Evolutionary conservation across 2,329 filamentous ascomycete genomes (phyloP).

Genomic region (Pseudophaeomoniella oleicola): DNA sequence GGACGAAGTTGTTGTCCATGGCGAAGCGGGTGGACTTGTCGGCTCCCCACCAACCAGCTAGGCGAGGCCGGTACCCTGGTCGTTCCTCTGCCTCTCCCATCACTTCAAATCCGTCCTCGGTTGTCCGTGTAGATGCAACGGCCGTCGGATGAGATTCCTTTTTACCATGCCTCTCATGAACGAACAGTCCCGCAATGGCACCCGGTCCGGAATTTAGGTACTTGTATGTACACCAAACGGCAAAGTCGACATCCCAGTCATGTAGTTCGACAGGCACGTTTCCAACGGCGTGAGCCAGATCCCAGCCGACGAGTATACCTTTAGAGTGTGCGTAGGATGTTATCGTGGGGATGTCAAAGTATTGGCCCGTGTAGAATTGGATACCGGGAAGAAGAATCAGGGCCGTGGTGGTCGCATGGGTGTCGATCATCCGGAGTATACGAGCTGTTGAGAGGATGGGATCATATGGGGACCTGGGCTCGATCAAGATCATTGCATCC

Average conservation of each 20-base stretch:
- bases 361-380: conserved; percentile 84
- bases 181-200: conserved; percentile 64
- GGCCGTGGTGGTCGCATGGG: conserved; percentile 57
- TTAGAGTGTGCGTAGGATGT: conserved; percentile 59
- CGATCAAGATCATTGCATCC: conserved; percentile 59
- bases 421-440: conserved; percentile 59
- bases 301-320: conserved; percentile 69
- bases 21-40: conserved; percentile 63
- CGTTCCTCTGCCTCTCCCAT: too few species aligned
- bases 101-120: too few species aligned
- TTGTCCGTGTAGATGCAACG: too few species aligned
- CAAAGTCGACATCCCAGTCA: conserved; percentile 85
- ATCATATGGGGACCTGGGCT: conserved; percentile 37
- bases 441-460: conserved; percentile 55
- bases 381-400: conserved; percentile 72
- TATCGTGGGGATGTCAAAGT: conserved; percentile 69
- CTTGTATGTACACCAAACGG: conserved; percentile 89
- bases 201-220: conserved; percentile 82
- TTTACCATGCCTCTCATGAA: conserved; percentile 58
- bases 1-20: conserved; percentile 70
- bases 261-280: conserved; percentile 69
- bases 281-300: conserved; percentile 72
- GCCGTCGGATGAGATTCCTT: conserved; percentile 26
- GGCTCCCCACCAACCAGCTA: conserved; percentile 79
- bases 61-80: conserved; percentile 29